Conservation (phyloP, 306 rosid genomes). For the Prunus persica region DNA sequence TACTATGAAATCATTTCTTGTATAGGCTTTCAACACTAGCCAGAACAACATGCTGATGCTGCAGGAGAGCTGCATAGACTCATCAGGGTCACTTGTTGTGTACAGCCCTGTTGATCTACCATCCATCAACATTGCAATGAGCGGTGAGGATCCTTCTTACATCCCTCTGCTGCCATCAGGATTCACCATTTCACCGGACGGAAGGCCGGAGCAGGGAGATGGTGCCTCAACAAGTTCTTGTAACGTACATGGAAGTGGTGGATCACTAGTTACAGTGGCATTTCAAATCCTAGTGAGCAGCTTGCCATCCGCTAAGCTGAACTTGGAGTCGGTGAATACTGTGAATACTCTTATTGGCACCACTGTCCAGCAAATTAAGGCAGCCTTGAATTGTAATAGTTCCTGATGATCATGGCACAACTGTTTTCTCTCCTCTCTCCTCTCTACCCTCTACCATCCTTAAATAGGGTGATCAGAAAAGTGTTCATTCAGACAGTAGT, state of each 20-base stretch:
- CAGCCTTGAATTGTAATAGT: slow-evolving; percentile 79
- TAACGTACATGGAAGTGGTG: slow-evolving; percentile 44
- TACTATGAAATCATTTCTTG: not conserved
- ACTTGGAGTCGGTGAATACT: slow-evolving; percentile 81
- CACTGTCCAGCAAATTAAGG: slow-evolving; percentile 82
- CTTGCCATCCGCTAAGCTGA: slow-evolving; percentile 76
- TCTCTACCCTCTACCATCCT: slow-evolving; percentile 19
- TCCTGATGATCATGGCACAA: slow-evolving; percentile 38
- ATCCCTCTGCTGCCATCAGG: slow-evolving; percentile 89
- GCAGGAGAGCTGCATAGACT: slow-evolving; percentile 92
- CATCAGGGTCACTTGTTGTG: slow-evolving; percentile 82
- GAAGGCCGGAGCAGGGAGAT: slow-evolving; percentile 40
- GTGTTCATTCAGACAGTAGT: not conserved
- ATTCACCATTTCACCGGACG: slow-evolving; percentile 69
- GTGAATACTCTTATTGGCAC: slow-evolving; percentile 77
- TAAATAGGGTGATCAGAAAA: slow-evolving; percentile 51
- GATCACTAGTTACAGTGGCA: slow-evolving; percentile 76
- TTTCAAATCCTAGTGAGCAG: slow-evolving; percentile 85
- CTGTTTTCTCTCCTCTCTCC: slow-evolving; percentile 10
- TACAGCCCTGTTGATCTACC: slow-evolving; percentile 86
- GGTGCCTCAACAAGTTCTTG: slow-evolving; percentile 58
- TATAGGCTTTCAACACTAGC: slow-evolving; percentile 70
- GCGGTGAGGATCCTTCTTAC: slow-evolving; percentile 85
- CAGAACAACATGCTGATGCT: slow-evolving; percentile 93
- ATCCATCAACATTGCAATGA: slow-evolving; percentile 81